Base-by-base conservation (phyloP, 495 filamentous ascomycete species). In the Podospora sp. region DNA sequence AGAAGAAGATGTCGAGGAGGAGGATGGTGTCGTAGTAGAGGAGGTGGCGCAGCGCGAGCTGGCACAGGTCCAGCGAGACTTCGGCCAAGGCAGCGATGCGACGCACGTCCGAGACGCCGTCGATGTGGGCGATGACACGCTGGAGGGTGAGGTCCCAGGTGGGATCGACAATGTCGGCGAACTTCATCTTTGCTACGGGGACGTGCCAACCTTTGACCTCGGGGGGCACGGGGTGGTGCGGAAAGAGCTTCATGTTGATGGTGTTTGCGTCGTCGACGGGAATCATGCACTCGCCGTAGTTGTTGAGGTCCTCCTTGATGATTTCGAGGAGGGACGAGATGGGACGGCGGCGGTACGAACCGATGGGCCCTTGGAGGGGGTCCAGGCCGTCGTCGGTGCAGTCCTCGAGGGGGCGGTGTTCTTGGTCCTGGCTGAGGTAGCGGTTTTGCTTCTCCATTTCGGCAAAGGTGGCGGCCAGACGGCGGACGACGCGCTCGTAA, bases 201-300 rank as follows among this genome's bases (percentile, higher is more conserved):
- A 99, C 96, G 72, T 97, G 91, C 88, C 89, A 96, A 8, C 91
- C 83, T 69, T 88, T 88, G 65, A 97, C 88, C 7, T 87, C 83
- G 0, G 93, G 88, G 0, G 94, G 93, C 7, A 87, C 86, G 1
- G 88, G 84, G 71, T 93, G 93, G 59, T 89, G 87, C 0, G 92
- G 92, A 78, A 97, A 97, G 58, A 97, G 87, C 76, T 97, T 97
- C 83, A 99, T 91, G 78, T 97, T 97, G 74, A 99, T 86, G 12
- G 92, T 97, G 79, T 97, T 97, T 67, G 91, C 88, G 67, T 96
- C 92, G 77, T 97, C 93, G 71, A 97, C 92, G 1, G 94, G 92
- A 70, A 97, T 95, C 94, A 97, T 94, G 86, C 92, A 96, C 80
- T 99, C 95, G 71, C 90, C 92, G 70, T 98, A 99, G 73, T 96